These are phyloP conservation scores for Metschnikowia matae DNA, from an alignment of 805 yeast species.

Conservation along the genomic window DNA sequence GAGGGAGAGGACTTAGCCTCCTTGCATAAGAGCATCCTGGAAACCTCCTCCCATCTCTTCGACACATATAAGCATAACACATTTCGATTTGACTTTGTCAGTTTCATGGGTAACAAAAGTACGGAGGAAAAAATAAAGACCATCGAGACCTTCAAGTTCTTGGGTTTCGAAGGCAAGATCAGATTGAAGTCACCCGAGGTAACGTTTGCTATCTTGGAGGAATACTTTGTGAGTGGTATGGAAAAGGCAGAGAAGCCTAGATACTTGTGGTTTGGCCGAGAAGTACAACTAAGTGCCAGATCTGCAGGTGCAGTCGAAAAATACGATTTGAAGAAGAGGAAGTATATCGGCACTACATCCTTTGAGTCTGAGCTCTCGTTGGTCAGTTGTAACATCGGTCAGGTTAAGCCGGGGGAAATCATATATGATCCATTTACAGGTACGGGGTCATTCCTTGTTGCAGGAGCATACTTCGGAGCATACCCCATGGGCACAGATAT, in stretches of 20 bases:
- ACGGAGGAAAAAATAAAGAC: conserved; percentile 49
- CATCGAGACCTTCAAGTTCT: conserved; percentile 68
- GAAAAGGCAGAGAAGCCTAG: conserved; percentile 49
- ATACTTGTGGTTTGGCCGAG: conserved; percentile 71
- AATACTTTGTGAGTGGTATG: conserved; percentile 50
- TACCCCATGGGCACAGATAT: conserved; percentile 84
- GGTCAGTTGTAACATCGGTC: conserved; percentile 83
- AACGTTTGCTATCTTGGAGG: conserved; percentile 69
- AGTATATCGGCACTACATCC: conserved; percentile 92
- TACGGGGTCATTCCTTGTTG: conserved; percentile 89
- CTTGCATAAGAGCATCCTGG: conserved; percentile 51
- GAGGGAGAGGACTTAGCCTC: conserved; percentile 51
- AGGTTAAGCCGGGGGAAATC: conserved; percentile 58
- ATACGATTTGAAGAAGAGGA: conserved; percentile 76
- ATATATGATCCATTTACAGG: conserved; percentile 96
- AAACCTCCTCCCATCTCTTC: conserved; percentile 28
- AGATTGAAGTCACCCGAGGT: conserved; percentile 73
- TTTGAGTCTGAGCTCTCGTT: conserved; percentile 92
- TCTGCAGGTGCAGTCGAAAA: conserved; percentile 62
- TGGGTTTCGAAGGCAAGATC: conserved; percentile 74
- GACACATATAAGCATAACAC: conserved; percentile 41
- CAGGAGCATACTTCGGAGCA: conserved; percentile 84
- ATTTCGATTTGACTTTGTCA: conserved; percentile 80
- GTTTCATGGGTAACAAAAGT: conserved; percentile 64
- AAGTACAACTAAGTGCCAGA: conserved; percentile 60